Evolutionary conservation across 2,329 filamentous ascomycete species (phyloP), one percentile per base, ranked within the genome.

Genomic region (Chrysoporthe cubensis): DNA sequence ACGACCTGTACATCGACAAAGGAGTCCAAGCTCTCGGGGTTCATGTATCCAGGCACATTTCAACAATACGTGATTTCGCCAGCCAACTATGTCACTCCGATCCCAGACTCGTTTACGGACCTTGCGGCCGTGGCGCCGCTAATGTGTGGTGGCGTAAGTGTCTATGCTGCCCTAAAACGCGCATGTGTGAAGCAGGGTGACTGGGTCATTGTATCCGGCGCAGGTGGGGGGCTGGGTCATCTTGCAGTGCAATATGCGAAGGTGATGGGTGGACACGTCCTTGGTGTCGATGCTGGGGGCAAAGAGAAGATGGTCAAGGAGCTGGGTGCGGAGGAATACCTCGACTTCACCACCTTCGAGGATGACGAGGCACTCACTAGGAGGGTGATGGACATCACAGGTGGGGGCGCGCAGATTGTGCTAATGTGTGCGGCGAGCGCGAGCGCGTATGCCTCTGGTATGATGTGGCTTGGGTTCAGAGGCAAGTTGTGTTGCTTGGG

Each of bases 21-120:
- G 4, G 48, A 76, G 8, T 81, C 82, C 57, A 63, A 77, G n/a
- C 81, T 82, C 65, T 81, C 81, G 0, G 78, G 81, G 1, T 73
- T 78, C 1, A 76, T 75, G n/a, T 75, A 77, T 0, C 76, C 77
- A 0, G 77, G 77, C 0, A 78, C 77, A 0, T 21, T 79, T 0
- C 77, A 79, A 44, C 70, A 76, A 14, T 78, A 77, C 16, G 71
- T 75, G 14, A 64, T 79, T 0, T 76, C 77, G 0, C 75, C 77
- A 34, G 69, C 74, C 0, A 67, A 73, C 11, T 76, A 76, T 2
- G 56, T 78, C 0, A 77, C 75, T 0, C 44, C 43, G 1, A 75
- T 79, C 6, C 74, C 76, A 0, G 70, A 73, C 0, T 66, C 59
- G 0, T 7, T 77, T 4, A 18, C 69, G 0, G 67, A 63, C 48